These are phyloP conservation scores for Colletotrichum incanum DNA, from an alignment of 2,329 filamentous ascomycete genomes.

Conservation along the genomic window DNA sequence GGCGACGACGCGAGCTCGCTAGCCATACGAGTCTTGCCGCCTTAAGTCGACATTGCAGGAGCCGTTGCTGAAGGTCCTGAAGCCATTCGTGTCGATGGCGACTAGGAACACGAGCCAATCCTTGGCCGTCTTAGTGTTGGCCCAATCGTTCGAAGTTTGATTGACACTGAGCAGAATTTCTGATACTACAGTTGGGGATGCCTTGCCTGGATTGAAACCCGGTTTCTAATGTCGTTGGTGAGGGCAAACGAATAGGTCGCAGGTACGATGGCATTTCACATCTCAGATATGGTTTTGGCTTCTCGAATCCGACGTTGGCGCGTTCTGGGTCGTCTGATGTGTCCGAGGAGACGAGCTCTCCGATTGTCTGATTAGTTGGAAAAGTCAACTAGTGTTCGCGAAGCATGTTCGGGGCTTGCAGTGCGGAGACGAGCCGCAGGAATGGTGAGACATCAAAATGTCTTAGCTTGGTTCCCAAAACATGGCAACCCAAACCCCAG, in stretches of 20 bases:
- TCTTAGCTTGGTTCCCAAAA: slow-evolving; percentile 36
- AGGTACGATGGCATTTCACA: slow-evolving; percentile 14
- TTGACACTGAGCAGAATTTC: slow-evolving; percentile 21
- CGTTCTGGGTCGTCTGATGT: slow-evolving; percentile 36
- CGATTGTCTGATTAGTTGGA: slow-evolving; percentile 17
- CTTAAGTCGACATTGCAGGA: neutral
- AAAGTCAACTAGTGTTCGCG: slow-evolving; percentile 30
- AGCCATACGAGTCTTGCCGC: slow-evolving; percentile 8
- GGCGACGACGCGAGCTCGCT: neutral
- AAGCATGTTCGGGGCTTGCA: slow-evolving; percentile 39
- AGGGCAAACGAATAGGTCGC: slow-evolving; percentile 17
- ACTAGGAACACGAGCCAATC: neutral
- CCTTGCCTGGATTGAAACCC: neutral
- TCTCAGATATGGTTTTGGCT: slow-evolving; percentile 1
- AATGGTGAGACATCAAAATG: slow-evolving; percentile 39
- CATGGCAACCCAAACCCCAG: slow-evolving; percentile 29
- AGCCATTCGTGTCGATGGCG: neutral
- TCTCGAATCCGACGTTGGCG: slow-evolving; percentile 1
- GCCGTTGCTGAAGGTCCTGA: too few relatives aligned
- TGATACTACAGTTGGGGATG: slow-evolving; percentile 12
- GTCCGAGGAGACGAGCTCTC: slow-evolving; percentile 1
- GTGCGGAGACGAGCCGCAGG: slow-evolving; percentile 34
- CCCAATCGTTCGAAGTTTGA: slow-evolving; percentile 6
- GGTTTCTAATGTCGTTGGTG: neutral
- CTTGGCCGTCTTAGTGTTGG: neutral